phyloP scores from a whole-genome alignment of 768 basidiomycete genomes.

The Suillus subalutaceus region DNA sequence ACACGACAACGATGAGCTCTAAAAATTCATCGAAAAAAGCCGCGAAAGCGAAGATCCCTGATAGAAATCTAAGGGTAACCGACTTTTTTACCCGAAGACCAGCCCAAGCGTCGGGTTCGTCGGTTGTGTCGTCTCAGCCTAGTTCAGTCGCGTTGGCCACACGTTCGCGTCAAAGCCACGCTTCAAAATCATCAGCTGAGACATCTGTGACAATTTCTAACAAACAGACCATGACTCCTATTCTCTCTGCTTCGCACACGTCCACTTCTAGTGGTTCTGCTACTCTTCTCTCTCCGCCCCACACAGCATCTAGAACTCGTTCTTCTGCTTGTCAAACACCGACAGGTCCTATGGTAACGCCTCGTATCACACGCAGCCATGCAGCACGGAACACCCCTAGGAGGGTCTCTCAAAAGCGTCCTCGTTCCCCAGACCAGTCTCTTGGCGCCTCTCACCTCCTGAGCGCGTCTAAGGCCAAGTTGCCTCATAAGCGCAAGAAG shows the following conservation, averaged over 20 bases:
- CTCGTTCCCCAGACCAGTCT: slow-evolving; percentile 26
- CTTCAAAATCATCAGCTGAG: slow-evolving; percentile 6
- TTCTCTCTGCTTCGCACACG: slow-evolving; percentile 27
- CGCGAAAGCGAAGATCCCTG: slow-evolving; percentile 15
- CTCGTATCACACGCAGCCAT: slow-evolving; percentile 13
- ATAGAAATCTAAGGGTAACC: slow-evolving; percentile 36
- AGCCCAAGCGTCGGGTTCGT: slow-evolving; percentile 10
- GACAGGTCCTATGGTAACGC: slow-evolving; percentile 15
- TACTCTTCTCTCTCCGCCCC: not conserved
- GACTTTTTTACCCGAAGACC: slow-evolving; percentile 48
- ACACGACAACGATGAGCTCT: slow-evolving; percentile 3
- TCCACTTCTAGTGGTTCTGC: slow-evolving; percentile 27
- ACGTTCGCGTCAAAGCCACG: slow-evolving; percentile 16
- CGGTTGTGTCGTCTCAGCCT: slow-evolving; percentile 20
- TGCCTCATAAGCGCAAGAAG: slow-evolving; percentile 27
- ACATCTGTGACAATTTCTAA: not conserved
- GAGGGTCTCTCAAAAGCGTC: slow-evolving; percentile 24
- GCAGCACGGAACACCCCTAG: slow-evolving; percentile 17
- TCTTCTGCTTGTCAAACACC: slow-evolving; percentile 11
- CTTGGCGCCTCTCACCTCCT: not conserved
- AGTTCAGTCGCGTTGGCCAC: slow-evolving; percentile 12
- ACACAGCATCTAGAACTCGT: slow-evolving; percentile 8
- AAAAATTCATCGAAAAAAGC: slow-evolving; percentile 25
- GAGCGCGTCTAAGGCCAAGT: slow-evolving; percentile 19
- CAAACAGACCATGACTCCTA: slow-evolving; percentile 13